Evolutionary conservation across 2,329 filamentous ascomycete genomes (phyloP).

Genomic region (Cordyceps cateniannulata): DNA sequence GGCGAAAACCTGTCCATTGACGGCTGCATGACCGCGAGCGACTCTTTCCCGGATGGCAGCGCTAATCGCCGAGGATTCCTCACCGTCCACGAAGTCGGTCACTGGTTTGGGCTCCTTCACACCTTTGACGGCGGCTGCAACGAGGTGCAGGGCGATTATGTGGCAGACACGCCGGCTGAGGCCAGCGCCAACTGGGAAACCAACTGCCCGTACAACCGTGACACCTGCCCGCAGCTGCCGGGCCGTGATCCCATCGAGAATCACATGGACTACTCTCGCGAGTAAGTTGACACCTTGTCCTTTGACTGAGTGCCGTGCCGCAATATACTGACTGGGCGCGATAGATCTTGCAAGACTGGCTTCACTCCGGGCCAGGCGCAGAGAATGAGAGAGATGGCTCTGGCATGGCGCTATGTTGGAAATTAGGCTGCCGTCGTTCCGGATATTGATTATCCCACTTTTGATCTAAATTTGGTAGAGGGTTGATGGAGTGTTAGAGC

Average conservation of each 20-base stretch:
- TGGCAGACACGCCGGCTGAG: slow-evolving; percentile 36
- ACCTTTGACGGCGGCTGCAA: slow-evolving; percentile 40
- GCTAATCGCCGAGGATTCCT: slow-evolving; percentile 29
- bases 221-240: slow-evolving; percentile 26
- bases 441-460: background rate
- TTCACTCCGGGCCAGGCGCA: background rate
- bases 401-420: background rate
- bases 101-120: slow-evolving; percentile 43
- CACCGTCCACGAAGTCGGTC: slow-evolving; percentile 37
- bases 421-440: background rate
- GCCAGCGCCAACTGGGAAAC: slow-evolving; percentile 20
- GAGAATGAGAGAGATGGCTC: background rate
- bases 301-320: background rate
- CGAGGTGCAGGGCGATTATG: slow-evolving; percentile 34
- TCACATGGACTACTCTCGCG: slow-evolving; percentile 32
- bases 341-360: slow-evolving; percentile 5
- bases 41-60: slow-evolving; percentile 30
- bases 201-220: slow-evolving; percentile 28
- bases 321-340: background rate
- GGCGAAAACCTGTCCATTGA: slow-evolving; percentile 30
- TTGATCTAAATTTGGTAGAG: background rate
- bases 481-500: background rate
- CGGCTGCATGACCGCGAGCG: slow-evolving; percentile 32
- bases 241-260: slow-evolving; percentile 33
- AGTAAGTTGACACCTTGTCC: slow-evolving; percentile 10